Evolutionary conservation across 2,329 filamentous ascomycete genomes (phyloP), one percentile per base, ranked within the genome.

Genomic region (Myriosclerotinia scirpicola): DNA sequence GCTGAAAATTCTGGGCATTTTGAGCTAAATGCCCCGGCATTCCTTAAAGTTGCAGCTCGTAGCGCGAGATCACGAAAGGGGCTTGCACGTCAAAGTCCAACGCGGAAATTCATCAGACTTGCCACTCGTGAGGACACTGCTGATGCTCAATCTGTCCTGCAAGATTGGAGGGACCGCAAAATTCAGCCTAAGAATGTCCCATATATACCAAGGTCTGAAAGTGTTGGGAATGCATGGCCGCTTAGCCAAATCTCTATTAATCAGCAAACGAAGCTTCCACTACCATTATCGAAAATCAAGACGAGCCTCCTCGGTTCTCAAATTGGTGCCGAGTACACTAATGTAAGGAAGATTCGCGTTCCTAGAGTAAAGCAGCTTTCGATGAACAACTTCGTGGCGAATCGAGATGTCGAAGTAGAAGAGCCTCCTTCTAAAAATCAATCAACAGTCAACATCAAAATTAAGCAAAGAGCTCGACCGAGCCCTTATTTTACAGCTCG

Each of bases 11-110:
- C 72, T 42, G 46, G 30, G 15, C 38, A 53, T 17, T 44, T 50
- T 26, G 55, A 63, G 4, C 50, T 17, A 52, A 30, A 60, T n/a
- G 34, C 85, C 0, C 87, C 87, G 1, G 76, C 75, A 2, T 89
- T 89, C 69, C 77, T 90, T 44, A 85, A 81, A 67, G 81, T 90
- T 72, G 87, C 87, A 61, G 86, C 85, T 54, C 84, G 87, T 20
- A 80, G 84, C 63, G 85, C 82, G 5, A 82, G 78, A 64, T 79
- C 76, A 62, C 81, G 80, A 44, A 73, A 69, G 36, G 79, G 81
- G 15, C 78, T 82, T 69, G 87, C 87, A 20, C 83, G 84, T 73
- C 80, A 83, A 8, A 87, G 82, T 64, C 85, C 85, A 1, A 77
- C 77, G 0, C 79, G 73, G 54, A 90, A 89, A 72, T 75, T 78